Percentiles rank a stretch among this genome's conserved stretches.
These are phyloP conservation scores for Penicillium diatomitis DNA, from an alignment of 495 filamentous ascomycete species.

Conservation along the genomic window DNA sequence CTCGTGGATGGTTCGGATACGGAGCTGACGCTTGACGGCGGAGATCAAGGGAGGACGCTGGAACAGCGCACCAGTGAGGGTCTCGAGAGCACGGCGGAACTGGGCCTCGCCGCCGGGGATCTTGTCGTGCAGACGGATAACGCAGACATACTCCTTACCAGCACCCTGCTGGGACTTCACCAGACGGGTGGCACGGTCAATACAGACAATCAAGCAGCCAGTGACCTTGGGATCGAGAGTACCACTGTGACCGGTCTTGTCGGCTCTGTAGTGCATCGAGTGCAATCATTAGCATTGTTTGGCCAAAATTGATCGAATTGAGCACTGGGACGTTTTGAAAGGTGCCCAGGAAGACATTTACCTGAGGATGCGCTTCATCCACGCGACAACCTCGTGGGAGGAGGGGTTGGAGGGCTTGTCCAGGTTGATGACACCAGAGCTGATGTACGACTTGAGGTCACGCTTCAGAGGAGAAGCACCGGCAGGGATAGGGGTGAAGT, in stretches of 20 bases:
- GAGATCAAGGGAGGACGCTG: slow-evolving; percentile 95
- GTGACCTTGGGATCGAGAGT: slow-evolving; percentile 94
- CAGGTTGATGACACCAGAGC: slow-evolving; percentile 93
- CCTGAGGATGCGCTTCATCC: slow-evolving; percentile 95
- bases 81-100: slow-evolving; percentile 84
- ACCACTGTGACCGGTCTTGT: slow-evolving; percentile 96
- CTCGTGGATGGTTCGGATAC: slow-evolving; percentile 93
- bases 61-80: slow-evolving; percentile 90
- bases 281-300: slow-evolving; percentile 11
- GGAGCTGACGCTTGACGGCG: slow-evolving; percentile 94
- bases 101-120: slow-evolving; percentile 84
- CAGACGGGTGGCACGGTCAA: slow-evolving; percentile 89
- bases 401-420: slow-evolving; percentile 98
- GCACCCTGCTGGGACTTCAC: slow-evolving; percentile 98
- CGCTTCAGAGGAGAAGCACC: slow-evolving; percentile 80
- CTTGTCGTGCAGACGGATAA: slow-evolving; percentile 86
- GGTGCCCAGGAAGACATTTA: slow-evolving; percentile 25
- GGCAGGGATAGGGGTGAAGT: slow-evolving; percentile 89
- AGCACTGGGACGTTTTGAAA: not conserved
- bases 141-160: slow-evolving; percentile 82
- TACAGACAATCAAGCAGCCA: slow-evolving; percentile 90
- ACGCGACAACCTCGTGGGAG: slow-evolving; percentile 96
- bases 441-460: slow-evolving; percentile 91
- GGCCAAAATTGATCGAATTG: not conserved
- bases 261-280: slow-evolving; percentile 46